These are phyloP conservation scores for Fusarium cicatricum DNA, from an alignment of 2,329 filamentous ascomycete species.

Conservation along the genomic window DNA sequence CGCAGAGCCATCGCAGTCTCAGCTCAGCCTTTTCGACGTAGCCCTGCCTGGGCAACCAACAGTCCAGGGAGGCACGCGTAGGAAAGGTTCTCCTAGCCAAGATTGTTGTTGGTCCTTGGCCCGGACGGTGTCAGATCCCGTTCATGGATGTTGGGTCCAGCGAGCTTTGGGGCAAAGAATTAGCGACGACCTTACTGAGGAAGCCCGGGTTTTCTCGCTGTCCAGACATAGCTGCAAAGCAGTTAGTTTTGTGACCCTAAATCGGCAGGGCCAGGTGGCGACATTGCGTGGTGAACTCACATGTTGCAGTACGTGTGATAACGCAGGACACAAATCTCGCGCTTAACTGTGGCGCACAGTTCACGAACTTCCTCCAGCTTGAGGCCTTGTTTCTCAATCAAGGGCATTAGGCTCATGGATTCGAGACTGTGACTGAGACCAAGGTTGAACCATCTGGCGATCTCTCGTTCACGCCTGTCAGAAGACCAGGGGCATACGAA, in stretches of 20 bases:
- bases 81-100: not conserved
- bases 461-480: constrained; percentile 69
- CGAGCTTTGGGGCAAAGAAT: constrained; percentile 5
- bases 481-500: constrained; percentile 78
- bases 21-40: constrained; percentile 8
- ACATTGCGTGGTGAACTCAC: constrained; percentile 62
- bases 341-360: constrained; percentile 69
- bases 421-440: constrained; percentile 77
- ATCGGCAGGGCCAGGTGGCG: not conserved
- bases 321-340: constrained; percentile 73
- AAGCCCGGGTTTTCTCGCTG: constrained; percentile 37
- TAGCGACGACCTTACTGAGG: constrained; percentile 29
- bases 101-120: not conserved
- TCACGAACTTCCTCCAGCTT: constrained; percentile 67
- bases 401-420: constrained; percentile 75
- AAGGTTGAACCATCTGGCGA: constrained; percentile 86
- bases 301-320: constrained; percentile 78
- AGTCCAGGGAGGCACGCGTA: constrained; percentile 3
- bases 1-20: constrained; percentile 10
- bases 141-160: constrained; percentile 3
- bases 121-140: not conserved
- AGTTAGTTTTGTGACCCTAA: not conserved
- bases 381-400: constrained; percentile 62
- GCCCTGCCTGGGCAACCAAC: constrained; percentile 3
- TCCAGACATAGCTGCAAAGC: constrained; percentile 39